Percentiles rank a stretch among this genome's conserved stretches.
Evolutionary conservation across 495 filamentous ascomycete species (phyloP).

Genomic region (Chaetomium cochliodes): DNA sequence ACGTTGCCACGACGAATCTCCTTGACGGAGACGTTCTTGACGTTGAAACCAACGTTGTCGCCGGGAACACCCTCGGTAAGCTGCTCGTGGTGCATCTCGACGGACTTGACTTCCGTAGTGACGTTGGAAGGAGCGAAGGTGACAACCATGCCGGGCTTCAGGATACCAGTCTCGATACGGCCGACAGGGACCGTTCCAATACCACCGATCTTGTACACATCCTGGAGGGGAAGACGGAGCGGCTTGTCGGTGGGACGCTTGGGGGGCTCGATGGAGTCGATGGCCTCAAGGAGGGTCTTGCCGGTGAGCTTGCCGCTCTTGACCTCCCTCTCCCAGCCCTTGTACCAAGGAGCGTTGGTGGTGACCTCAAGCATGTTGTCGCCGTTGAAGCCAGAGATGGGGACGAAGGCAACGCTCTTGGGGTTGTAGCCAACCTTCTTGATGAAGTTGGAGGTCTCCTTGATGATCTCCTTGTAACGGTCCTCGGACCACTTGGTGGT

Average conservation of each 20-base stretch:
- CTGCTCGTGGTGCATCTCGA: slow-evolving; percentile 99
- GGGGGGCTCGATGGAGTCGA: slow-evolving; percentile 92
- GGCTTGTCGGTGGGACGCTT: slow-evolving; percentile 94
- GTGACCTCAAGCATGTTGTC: slow-evolving; percentile 98
- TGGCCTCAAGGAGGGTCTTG: slow-evolving; percentile 99
- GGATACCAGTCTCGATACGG: slow-evolving; percentile 99
- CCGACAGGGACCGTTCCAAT: slow-evolving; percentile 99
- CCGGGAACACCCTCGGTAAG: slow-evolving; percentile 92
- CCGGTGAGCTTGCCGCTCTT: slow-evolving; percentile 85
- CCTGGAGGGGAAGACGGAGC: slow-evolving; percentile 99
- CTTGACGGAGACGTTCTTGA: slow-evolving; percentile 99
- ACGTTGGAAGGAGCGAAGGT: slow-evolving; percentile 96
- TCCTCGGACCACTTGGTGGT: slow-evolving; percentile 96
- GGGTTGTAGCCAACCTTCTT: slow-evolving; percentile 99
- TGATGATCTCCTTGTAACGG: slow-evolving; percentile 98
- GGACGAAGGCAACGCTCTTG: slow-evolving; percentile 96
- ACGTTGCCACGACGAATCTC: slow-evolving; percentile 99
- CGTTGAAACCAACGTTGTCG: slow-evolving; percentile 99
- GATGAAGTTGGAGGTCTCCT: slow-evolving; percentile 99
- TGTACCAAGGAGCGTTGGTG: slow-evolving; percentile 99
- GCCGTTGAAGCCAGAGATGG: slow-evolving; percentile 99
- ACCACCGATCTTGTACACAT: slow-evolving; percentile 99
- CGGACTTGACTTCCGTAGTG: slow-evolving; percentile 99
- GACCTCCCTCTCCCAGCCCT: slow-evolving; percentile 99
- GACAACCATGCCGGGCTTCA: slow-evolving; percentile 97